Evolutionary conservation across 2,329 filamentous ascomycete species (phyloP).

Genomic region (Monascus ruber): DNA sequence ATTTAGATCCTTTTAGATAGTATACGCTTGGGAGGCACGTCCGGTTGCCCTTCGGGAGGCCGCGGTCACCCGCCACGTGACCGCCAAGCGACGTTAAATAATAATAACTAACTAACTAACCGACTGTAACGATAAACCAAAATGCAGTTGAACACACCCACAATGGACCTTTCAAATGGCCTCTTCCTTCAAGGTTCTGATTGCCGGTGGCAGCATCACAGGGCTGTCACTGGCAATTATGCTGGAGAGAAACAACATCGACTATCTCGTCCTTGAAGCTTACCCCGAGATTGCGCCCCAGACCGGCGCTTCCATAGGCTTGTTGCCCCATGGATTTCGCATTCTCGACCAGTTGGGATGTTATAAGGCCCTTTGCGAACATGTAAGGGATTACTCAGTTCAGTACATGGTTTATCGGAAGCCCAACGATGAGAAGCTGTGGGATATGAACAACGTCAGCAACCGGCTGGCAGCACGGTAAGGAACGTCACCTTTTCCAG

Average conservation of each 20-base stretch:
- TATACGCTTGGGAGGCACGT: too few relatives aligned
- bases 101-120: too few relatives aligned
- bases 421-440: not conserved
- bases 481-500: not conserved
- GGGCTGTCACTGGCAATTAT: constrained; percentile 9
- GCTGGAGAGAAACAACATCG: constrained; percentile 8
- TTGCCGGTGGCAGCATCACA: not conserved
- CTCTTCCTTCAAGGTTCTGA: not conserved
- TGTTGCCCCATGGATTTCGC: constrained; percentile 8
- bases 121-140: too few relatives aligned
- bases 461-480: not conserved
- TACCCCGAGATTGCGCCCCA: constrained; percentile 9
- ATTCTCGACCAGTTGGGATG: constrained; percentile 9
- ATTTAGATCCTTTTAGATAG: too few relatives aligned
- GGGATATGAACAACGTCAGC: not conserved
- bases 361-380: not conserved
- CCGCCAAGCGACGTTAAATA: too few relatives aligned
- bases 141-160: too few relatives aligned
- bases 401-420: not conserved
- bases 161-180: not conserved
- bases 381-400: not conserved
- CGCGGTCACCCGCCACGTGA: too few relatives aligned
- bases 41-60: too few relatives aligned
- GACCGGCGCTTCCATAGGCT: constrained; percentile 10
- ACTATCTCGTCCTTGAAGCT: constrained; percentile 12